Evolutionary conservation across 2,329 filamentous ascomycete species (phyloP), one percentile per base, ranked within the genome.

Genomic region (Paracorniculantispora psalliotae): DNA sequence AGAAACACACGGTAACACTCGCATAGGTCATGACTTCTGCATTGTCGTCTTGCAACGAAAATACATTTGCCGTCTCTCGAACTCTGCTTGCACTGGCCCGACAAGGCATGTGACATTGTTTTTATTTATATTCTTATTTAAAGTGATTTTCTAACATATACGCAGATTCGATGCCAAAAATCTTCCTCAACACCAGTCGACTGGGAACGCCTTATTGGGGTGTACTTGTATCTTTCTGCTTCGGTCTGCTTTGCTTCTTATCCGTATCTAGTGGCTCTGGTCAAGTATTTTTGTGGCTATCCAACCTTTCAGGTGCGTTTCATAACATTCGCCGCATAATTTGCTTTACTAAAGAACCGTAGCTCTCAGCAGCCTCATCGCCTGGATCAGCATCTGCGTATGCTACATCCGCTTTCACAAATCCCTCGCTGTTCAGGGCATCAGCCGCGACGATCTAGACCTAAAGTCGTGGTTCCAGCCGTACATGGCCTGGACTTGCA

Each of bases 281-380:
- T 17, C 73, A 77, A 15, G 80, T 81, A 1, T 83, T 83, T 68
- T 77, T 75, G 59, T 83, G 81, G 81, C 79, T 84, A 63, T 76
- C 81, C 44, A 82, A 81, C 64, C 68, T 83, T 30, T 81, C 78
- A 47, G 83, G 79, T 60, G 77, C 68, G 23, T 21, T 19, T 44
- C 41, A 44, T 23, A 6, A 4, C 10, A 1, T 12, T 41, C 21
- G 23, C 17, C n/a, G 13, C 10, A 5, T 41, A 9, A 25, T 17
- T 37, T 33, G 21, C n/a, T 39, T n/a, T 7, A 49, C 9, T 21
- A 26, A 15, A 4, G 12, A n/a, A 19, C 7, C n/a, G 12, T 39
- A 62, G 61, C 61, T 15, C 56, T 62, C 13, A 62, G 61, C 19
- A 67, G 64, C 49, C 62, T 72, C 48, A 70, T 72, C 59, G 68